phyloP scores from a whole-genome alignment of 225 moss, liverwort and hornwort species.

The Polytrichum commune region DNA sequence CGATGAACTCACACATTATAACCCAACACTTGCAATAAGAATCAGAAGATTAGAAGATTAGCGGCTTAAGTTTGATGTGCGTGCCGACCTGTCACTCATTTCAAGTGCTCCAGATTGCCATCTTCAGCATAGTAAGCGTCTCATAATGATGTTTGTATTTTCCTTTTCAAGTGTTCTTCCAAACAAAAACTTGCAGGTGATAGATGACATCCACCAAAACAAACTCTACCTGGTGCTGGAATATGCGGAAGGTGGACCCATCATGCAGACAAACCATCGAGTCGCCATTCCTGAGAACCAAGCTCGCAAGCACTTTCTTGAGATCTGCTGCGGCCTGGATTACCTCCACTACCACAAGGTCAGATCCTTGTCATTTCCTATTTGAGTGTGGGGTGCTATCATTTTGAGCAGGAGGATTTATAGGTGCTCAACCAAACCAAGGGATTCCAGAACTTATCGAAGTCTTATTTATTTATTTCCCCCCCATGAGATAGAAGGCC shows the following conservation, averaged over 20 bases:
- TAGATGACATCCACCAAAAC: constrained; percentile 48
- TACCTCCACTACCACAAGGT: constrained; percentile 65
- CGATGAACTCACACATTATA: no score
- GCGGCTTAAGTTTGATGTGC: no score
- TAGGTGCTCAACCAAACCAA: no score
- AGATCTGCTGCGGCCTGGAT: constrained; percentile 57
- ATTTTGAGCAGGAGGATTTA: no score
- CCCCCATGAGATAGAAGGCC: no score
- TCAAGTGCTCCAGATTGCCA: neutral
- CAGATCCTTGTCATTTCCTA: neutral
- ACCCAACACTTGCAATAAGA: no score
- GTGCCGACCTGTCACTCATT: no score
- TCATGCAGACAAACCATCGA: constrained; percentile 37
- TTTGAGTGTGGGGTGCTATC: no score
- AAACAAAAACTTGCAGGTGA: constrained; percentile 30
- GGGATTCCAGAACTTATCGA: no score
- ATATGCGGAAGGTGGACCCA: constrained; percentile 56
- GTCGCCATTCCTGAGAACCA: constrained; percentile 34
- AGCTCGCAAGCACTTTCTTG: constrained; percentile 46
- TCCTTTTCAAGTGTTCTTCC: neutral
- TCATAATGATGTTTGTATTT: neutral
- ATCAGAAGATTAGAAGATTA: no score
- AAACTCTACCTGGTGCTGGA: constrained; percentile 54
- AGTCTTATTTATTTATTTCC: no score
- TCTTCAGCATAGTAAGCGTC: neutral